Base-by-base conservation (phyloP, 306 rosid genomes). In the Sicyos baderoa region DNA sequence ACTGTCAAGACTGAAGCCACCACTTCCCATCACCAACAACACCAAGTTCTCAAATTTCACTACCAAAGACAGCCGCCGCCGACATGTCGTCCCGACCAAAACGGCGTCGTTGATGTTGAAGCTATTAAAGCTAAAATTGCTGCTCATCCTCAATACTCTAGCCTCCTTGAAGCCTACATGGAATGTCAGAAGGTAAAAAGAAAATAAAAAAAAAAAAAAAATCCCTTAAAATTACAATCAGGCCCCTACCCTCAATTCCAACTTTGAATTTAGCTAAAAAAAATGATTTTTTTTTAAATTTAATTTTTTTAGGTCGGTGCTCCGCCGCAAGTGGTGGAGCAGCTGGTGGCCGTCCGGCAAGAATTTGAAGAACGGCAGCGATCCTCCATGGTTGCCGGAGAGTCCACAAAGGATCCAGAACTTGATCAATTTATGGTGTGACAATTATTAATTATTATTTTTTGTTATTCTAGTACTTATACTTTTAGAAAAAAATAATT, bases 381-480 rank as follows among this genome's bases (percentile, higher is more conserved):
- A 70, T 88, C 99, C 81, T 83, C 88, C 16, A 42, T 50, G 81
- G 49, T 70, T 21, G 73, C 89, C 0, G 86, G 90, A 80, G 95
- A 94, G 16, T 29, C 48, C 77, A 79, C 83, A 0, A 86, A 94
- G 79, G 99, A 94, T 74, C 99, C 96, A 56, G 99, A 94, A 75
- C 97, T 94, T 52, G 99, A 94, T 54, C 99, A 88, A 77, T 94
- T 94, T 82, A 94, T 94, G 97, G 99, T 93, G 40, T 35, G 40
- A 35, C 40, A 35, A 35, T 35, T 4, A 35, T 35, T 35, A 29
- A 35, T 35, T 3, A 35, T 35, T 35, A 29, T 29, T 29, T 29
- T n/a, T n/a, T n/a, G n/a, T n/a, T n/a, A n/a, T n/a, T n/a, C n/a
- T n/a, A n/a, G n/a, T n/a, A n/a, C n/a, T n/a, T n/a, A n/a, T n/a